Evolutionary conservation across 73 alveolate genomes (phyloP), one percentile per base, ranked within the genome.

Genomic region (Effrenium voratum): DNA sequence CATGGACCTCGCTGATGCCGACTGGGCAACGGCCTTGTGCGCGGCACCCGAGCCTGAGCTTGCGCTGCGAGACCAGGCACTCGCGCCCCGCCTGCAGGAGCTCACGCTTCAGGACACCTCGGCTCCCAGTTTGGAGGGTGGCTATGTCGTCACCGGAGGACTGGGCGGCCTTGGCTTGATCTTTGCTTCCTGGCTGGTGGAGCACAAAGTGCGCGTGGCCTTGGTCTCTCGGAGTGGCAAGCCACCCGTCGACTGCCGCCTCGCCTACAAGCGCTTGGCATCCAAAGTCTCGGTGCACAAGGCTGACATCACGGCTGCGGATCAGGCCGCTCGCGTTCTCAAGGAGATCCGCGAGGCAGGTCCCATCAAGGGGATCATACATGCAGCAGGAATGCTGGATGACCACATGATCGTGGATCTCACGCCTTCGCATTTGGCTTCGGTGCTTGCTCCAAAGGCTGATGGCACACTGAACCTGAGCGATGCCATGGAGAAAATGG

Each of bases 331-430:
- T 0, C 47, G 36, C 68, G 76, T 41, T 32, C 57, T 90, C 3
- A 19, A 46, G 10, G 60, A 50, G 30, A 63, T 43, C n/a, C 28
- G 80, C 77, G 32, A 66, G 41, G 30, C 22, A 0, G 73, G 77
- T 22, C 59, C 60, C 41, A 50, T 72, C 92, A 79, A 79, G 40
- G 98, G 98, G 40, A 52, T 92, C 63, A 32, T 92, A 26, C 98
- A 92, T 50, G 98, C 98, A 2, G 98, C 98, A 22, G 98, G 98
- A 26, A 28, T 92, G 90, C 60, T 92, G 60, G 98, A 92, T 41
- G 98, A 92, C 83, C 91, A 92, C 92, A 92, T 92, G 98, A 75
- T 92, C 36, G 84, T 36, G 3, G 98, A 92, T 41, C 60, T 92
- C 55, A 50, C 12, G 30, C 44, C 43, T 19, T 32, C 43, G 38